These are phyloP conservation scores for Nakazawaea anatomiae DNA, from an alignment of 805 yeast species.

Conservation along the genomic window DNA sequence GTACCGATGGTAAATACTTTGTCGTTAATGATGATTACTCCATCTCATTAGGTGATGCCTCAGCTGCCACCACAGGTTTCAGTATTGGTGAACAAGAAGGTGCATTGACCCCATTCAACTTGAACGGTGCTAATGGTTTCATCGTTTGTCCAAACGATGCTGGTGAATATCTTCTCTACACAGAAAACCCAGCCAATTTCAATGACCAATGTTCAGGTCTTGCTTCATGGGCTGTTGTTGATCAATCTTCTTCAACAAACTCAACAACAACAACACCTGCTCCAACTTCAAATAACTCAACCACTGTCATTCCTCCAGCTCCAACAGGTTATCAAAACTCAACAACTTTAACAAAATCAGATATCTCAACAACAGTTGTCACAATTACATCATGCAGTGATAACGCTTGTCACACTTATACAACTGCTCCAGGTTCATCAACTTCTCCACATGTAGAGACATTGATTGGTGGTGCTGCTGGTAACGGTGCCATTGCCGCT, in stretches of 20 bases:
- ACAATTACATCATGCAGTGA: constrained; percentile 22
- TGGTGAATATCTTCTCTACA: constrained; percentile 3
- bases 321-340: constrained; percentile 12
- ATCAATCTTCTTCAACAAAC: not conserved
- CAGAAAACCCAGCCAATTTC: constrained; percentile 1
- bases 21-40: constrained; percentile 4
- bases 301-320: constrained; percentile 14
- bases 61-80: constrained; percentile 6
- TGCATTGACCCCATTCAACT: constrained; percentile 4
- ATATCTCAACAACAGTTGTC: constrained; percentile 19
- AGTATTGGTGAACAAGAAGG: constrained; percentile 4
- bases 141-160: constrained; percentile 1
- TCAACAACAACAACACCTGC: not conserved
- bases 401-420: constrained; percentile 9
- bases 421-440: not conserved
- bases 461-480: constrained; percentile 4
- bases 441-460: not conserved
- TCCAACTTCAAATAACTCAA: not conserved
- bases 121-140: constrained; percentile 4
- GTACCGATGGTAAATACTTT: constrained; percentile 5
- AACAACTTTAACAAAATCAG: constrained; percentile 16
- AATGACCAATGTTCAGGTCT: constrained; percentile 5
- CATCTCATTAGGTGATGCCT: constrained; percentile 3
- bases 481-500: not conserved
- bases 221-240: not conserved